Conservation (phyloP, 2,329 filamentous ascomycete species). For the Penicillium polonicum region DNA sequence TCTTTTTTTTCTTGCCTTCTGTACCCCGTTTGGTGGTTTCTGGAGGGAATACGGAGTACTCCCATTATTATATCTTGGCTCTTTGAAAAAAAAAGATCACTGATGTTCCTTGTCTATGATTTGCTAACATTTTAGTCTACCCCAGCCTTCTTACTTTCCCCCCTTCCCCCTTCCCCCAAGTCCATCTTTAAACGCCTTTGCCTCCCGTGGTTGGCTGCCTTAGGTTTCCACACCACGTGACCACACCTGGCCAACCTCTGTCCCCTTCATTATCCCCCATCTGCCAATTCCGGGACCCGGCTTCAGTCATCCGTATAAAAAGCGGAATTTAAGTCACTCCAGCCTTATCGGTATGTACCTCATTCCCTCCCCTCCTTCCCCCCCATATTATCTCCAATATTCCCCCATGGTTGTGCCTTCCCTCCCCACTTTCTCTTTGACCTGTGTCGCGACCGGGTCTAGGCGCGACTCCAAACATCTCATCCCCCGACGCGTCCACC, state of each 20-base stretch:
- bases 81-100: not conserved
- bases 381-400: slow-evolving; percentile 4
- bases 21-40: slow-evolving; percentile 4
- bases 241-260: slow-evolving; percentile 30
- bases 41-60: not conserved
- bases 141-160: slow-evolving; percentile 5
- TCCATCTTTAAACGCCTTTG: not conserved
- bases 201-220: slow-evolving; percentile 16
- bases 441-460: slow-evolving; percentile 23
- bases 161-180: slow-evolving; percentile 1
- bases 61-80: slow-evolving; percentile 11
- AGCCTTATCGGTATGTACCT: slow-evolving; percentile 45
- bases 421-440: slow-evolving; percentile 10
- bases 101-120: not conserved
- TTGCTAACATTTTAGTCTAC: slow-evolving; percentile 9
- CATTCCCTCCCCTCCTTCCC: slow-evolving; percentile 13
- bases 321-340: slow-evolving; percentile 41
- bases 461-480: slow-evolving; percentile 23
- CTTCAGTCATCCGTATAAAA: slow-evolving; percentile 39
- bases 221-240: slow-evolving; percentile 26
- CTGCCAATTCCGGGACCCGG: slow-evolving; percentile 38
- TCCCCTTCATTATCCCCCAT: slow-evolving; percentile 21
- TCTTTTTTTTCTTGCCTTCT: not conserved
- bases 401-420: not conserved
- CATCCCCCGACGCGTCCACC: slow-evolving; percentile 21